A percentile compares a stretch with the other conserved stretches of the same genome.
phyloP scores from a whole-genome alignment of 768 basidiomycete genomes.

The Lactarius psammicola region DNA sequence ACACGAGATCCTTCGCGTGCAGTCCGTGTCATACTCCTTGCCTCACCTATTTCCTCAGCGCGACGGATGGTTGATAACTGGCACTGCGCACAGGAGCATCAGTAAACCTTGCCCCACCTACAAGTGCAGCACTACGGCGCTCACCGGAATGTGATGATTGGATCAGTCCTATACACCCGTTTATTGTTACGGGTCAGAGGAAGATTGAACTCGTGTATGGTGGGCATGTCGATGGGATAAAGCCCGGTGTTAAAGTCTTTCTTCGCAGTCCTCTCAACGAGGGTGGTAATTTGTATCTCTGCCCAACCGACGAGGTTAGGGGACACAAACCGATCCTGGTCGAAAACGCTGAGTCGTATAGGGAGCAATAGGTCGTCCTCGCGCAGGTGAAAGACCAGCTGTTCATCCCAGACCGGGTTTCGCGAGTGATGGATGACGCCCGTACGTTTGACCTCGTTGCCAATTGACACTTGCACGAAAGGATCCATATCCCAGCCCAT shows the following conservation, averaged over 20 bases:
- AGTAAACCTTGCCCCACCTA: neutral
- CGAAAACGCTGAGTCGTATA: constrained; percentile 79
- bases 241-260: constrained; percentile 53
- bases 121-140: constrained; percentile 21
- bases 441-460: constrained; percentile 95
- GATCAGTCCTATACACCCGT: constrained; percentile 73
- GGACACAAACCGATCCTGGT: constrained; percentile 91
- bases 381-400: constrained; percentile 91
- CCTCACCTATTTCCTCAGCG: constrained; percentile 89
- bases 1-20: constrained; percentile 64
- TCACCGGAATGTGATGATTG: constrained; percentile 65
- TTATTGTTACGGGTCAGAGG: constrained; percentile 58
- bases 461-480: constrained; percentile 92
- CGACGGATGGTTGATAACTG: constrained; percentile 93
- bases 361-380: constrained; percentile 78
- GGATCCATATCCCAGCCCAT: constrained; percentile 97
- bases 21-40: constrained; percentile 86
- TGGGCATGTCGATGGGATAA: constrained; percentile 48
- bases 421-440: constrained; percentile 79
- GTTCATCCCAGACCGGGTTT: constrained; percentile 92
- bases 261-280: constrained; percentile 49
- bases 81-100: constrained; percentile 49
- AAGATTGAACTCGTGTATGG: constrained; percentile 74
- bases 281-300: constrained; percentile 63
- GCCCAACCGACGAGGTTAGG: constrained; percentile 90